Percentiles rank a stretch among this genome's conserved stretches.
phyloP scores from a whole-genome alignment of 2,329 filamentous ascomycete genomes.

The Neonectria magnoliae region DNA sequence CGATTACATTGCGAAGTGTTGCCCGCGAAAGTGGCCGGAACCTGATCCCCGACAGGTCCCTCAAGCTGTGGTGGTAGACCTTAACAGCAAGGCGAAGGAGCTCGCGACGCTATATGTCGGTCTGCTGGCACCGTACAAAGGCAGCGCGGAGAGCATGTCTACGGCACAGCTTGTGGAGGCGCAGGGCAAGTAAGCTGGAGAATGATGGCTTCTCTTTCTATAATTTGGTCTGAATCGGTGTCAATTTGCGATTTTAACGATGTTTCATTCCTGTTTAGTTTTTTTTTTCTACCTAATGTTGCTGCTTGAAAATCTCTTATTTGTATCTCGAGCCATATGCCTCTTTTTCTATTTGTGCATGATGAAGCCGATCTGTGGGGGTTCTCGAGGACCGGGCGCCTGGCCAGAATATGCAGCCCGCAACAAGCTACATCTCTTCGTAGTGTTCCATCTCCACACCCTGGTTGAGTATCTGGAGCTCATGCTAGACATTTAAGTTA shows the following conservation, averaged over 20 bases:
- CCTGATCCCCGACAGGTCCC: too few relatives aligned
- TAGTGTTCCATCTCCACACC: not conserved
- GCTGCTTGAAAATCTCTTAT: too few relatives aligned
- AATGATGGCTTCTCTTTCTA: too few relatives aligned
- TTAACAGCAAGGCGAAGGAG: not conserved
- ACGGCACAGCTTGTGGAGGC: not conserved
- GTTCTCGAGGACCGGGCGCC: not conserved
- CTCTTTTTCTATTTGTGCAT: too few relatives aligned
- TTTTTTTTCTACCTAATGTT: too few relatives aligned
- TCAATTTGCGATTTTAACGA: too few relatives aligned
- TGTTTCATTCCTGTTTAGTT: too few relatives aligned
- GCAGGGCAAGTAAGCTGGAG: too few relatives aligned
- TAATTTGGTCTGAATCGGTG: too few relatives aligned
- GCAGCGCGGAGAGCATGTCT: not conserved
- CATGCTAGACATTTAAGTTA: not conserved
- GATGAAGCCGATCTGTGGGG: too few relatives aligned
- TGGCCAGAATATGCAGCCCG: not conserved
- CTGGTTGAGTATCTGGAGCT: not conserved
- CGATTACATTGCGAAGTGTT: not conserved
- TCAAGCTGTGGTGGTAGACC: not conserved
- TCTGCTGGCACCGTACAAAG: not conserved
- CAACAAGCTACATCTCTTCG: not conserved
- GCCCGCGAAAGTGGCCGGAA: not conserved
- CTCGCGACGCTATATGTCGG: too few relatives aligned
- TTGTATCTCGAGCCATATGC: too few relatives aligned